These are phyloP conservation scores for Neurospora terricola DNA, from an alignment of 495 filamentous ascomycete genomes.

Conservation along the genomic window DNA sequence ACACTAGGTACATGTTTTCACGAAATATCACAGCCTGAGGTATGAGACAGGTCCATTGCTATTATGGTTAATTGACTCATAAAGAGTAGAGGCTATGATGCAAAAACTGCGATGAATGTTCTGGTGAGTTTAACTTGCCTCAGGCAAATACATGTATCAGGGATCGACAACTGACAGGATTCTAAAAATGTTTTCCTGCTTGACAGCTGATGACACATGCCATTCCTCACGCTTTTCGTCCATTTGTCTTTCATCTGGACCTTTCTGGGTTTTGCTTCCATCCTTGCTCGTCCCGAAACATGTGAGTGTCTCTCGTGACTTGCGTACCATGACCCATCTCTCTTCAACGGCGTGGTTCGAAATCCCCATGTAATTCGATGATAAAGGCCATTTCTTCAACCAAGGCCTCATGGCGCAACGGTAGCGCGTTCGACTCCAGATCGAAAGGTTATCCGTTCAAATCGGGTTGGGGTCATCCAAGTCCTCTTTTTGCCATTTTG, in stretches of 20 bases:
- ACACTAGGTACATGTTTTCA: background rate
- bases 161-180: background rate
- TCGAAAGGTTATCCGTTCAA: slow-evolving; percentile 33
- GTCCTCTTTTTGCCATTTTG: background rate
- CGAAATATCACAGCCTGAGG: too few relatives aligned
- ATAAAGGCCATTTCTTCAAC: accelerated
- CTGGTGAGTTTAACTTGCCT: background rate
- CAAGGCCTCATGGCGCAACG: slow-evolving; percentile 22
- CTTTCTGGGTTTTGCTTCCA: background rate
- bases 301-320: background rate
- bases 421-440: slow-evolving; percentile 39
- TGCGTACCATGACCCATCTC: background rate
- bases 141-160: too few relatives aligned
- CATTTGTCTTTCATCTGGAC: background rate
- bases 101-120: background rate
- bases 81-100: background rate
- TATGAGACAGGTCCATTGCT: too few relatives aligned
- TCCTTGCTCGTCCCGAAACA: background rate
- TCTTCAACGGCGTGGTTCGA: background rate
- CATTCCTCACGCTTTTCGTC: background rate
- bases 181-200: background rate
- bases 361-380: background rate
- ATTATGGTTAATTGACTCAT: background rate
- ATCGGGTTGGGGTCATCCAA: background rate
- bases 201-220: background rate